Conservation (phyloP, 2,329 filamentous ascomycete species). For the Macroventuria anomochaeta region DNA sequence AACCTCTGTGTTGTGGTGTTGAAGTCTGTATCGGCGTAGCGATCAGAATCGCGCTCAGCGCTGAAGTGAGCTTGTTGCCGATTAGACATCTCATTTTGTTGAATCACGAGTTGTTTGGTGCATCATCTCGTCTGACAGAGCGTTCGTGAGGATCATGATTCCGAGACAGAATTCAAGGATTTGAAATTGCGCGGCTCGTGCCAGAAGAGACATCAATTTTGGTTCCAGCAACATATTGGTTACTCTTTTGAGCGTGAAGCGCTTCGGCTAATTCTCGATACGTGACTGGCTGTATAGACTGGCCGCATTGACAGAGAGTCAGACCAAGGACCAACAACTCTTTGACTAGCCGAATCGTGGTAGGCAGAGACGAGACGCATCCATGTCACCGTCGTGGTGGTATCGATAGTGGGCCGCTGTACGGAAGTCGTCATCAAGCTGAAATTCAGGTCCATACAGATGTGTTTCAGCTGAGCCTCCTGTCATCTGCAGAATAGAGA, state of each 20-base stretch:
- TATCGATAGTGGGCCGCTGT: slow-evolving; percentile 11
- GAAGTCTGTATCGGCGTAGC: background rate
- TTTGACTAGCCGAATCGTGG: slow-evolving; percentile 21
- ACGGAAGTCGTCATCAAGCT: slow-evolving; percentile 24
- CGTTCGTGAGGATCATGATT: slow-evolving; percentile 31
- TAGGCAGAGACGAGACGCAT: slow-evolving; percentile 19
- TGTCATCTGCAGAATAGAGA: slow-evolving; percentile 6
- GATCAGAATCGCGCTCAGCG: background rate
- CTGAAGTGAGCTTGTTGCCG: background rate
- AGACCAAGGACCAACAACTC: background rate
- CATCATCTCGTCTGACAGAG: slow-evolving; percentile 24
- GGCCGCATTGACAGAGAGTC: background rate
- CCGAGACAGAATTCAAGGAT: slow-evolving; percentile 4
- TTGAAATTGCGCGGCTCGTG: slow-evolving; percentile 4
- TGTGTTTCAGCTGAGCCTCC: slow-evolving; percentile 28
- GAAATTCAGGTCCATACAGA: slow-evolving; percentile 15
- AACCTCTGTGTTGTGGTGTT: background rate
- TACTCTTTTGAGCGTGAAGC: slow-evolving; percentile 22
- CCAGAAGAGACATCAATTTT: slow-evolving; percentile 3
- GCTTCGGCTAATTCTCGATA: slow-evolving; percentile 27
- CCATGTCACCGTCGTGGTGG: slow-evolving; percentile 13
- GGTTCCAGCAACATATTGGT: slow-evolving; percentile 12
- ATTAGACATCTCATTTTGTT: background rate
- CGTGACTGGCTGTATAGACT: slow-evolving; percentile 20
- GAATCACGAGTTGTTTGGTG: background rate